Conservation (phyloP, 2,329 filamentous ascomycete genomes). For the Neoscytalidium dimidiatum region DNA sequence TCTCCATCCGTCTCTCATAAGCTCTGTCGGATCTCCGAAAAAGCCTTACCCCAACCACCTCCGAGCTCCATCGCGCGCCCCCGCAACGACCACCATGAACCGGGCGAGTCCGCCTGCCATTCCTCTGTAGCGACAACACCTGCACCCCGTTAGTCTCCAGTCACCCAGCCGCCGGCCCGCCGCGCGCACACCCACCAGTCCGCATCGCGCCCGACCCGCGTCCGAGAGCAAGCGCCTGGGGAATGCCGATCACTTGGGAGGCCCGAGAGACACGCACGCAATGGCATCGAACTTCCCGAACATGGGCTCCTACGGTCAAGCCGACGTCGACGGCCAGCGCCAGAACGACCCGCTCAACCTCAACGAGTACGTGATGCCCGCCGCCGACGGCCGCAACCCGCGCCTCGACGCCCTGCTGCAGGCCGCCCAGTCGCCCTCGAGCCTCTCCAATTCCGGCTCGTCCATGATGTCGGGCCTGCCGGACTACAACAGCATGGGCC, state of each 20-base stretch:
- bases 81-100: slow-evolving; percentile 13
- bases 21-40: background rate
- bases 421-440: slow-evolving; percentile 23
- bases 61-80: background rate
- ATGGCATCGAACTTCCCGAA: slow-evolving; percentile 32
- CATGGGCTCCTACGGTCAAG: slow-evolving; percentile 25
- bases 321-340: slow-evolving; percentile 12
- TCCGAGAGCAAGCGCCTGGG: background rate
- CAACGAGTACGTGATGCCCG: slow-evolving; percentile 36
- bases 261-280: slow-evolving; percentile 18
- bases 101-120: background rate
- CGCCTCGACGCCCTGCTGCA: slow-evolving; percentile 24
- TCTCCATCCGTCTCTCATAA: background rate
- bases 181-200: background rate
- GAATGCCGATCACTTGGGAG: background rate
- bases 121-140: background rate
- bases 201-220: too few relatives aligned
- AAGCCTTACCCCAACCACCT: background rate
- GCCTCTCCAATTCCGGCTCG: slow-evolving; percentile 26
- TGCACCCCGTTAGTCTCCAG: background rate
- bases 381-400: slow-evolving; percentile 28
- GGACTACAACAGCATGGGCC: background rate
- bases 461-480: slow-evolving; percentile 21
- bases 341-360: slow-evolving; percentile 36
- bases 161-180: background rate